These are phyloP conservation scores for Dactylellina haptotyla DNA, from an alignment of 2,329 filamentous ascomycete species.

Conservation along the genomic window DNA sequence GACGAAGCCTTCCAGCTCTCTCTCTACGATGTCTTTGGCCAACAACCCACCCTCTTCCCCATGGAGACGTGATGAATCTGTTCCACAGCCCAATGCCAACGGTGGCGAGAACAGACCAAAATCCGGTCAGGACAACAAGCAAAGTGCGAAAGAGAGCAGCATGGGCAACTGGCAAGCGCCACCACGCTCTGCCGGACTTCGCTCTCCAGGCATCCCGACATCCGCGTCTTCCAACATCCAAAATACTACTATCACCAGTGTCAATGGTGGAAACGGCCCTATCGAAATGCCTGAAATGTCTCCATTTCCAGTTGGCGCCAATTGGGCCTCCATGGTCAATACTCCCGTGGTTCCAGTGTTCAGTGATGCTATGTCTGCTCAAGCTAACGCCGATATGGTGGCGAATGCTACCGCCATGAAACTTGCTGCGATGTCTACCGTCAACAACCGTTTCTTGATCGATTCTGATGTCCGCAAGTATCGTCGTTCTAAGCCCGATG, in stretches of 20 bases:
- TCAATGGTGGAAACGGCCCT: slow-evolving; percentile 71
- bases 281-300: slow-evolving; percentile 85
- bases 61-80: slow-evolving; percentile 69
- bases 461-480: slow-evolving; percentile 93
- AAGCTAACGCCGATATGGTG: slow-evolving; percentile 92
- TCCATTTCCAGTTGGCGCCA: slow-evolving; percentile 82
- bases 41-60: slow-evolving; percentile 78
- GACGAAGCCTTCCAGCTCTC: slow-evolving; percentile 62
- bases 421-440: slow-evolving; percentile 91
- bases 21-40: slow-evolving; percentile 75
- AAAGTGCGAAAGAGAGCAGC: slow-evolving; percentile 72
- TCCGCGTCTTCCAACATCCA: slow-evolving; percentile 43
- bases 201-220: slow-evolving; percentile 77
- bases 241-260: slow-evolving; percentile 77
- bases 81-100: slow-evolving; percentile 65
- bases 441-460: slow-evolving; percentile 96
- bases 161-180: slow-evolving; percentile 97
- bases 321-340: slow-evolving; percentile 98
- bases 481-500: slow-evolving; percentile 87
- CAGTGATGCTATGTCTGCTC: slow-evolving; percentile 66
- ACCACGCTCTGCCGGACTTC: slow-evolving; percentile 77
- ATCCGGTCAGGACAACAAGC: slow-evolving; percentile 49
- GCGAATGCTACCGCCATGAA: slow-evolving; percentile 99
- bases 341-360: slow-evolving; percentile 95
- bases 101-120: slow-evolving; percentile 55